Percentiles rank a stretch among this genome's conserved stretches.
These are phyloP conservation scores for Breynia disticha DNA, from an alignment of 441 rosid genomes.

Conservation along the genomic window DNA sequence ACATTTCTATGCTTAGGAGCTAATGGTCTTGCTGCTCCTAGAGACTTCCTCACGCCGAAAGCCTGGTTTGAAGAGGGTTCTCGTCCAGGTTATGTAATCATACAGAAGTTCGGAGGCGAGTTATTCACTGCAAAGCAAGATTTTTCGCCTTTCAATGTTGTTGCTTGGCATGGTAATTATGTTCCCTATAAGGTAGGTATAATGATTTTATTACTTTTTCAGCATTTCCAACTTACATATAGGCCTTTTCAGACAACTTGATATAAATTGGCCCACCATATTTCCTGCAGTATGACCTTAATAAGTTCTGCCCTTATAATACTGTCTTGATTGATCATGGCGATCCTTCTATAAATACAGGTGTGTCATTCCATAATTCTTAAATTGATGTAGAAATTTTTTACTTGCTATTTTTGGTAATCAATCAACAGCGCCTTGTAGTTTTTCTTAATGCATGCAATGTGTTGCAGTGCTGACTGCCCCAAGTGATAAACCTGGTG, in stretches of 20 bases:
- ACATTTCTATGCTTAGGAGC: slow-evolving; percentile 46
- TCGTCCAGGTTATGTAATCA: slow-evolving; percentile 55
- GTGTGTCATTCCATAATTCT: slow-evolving; percentile 18
- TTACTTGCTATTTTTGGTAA: not conserved
- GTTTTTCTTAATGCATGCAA: slow-evolving; percentile 11
- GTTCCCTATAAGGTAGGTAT: slow-evolving; percentile 73
- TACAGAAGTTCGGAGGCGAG: slow-evolving; percentile 85
- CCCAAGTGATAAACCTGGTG: slow-evolving; percentile 95
- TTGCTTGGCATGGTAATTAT: slow-evolving; percentile 98
- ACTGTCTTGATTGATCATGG: slow-evolving; percentile 83
- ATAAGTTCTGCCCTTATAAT: slow-evolving; percentile 87
- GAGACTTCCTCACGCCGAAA: slow-evolving; percentile 81
- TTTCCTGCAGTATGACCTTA: slow-evolving; percentile 67
- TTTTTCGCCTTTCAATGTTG: slow-evolving; percentile 92
- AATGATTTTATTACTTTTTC: not conserved
- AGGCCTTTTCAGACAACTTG: not conserved
- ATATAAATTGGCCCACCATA: not conserved
- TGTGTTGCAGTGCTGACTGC: slow-evolving; percentile 76
- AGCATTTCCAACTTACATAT: not conserved
- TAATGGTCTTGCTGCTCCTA: slow-evolving; percentile 91
- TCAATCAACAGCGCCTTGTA: not conserved
- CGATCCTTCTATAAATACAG: slow-evolving; percentile 92
- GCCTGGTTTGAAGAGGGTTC: slow-evolving; percentile 73
- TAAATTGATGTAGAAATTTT: not conserved
- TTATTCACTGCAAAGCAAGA: slow-evolving; percentile 81